These are phyloP conservation scores for Monilinia polystroma DNA, from an alignment of 2,329 filamentous ascomycete species.

Conservation along the genomic window DNA sequence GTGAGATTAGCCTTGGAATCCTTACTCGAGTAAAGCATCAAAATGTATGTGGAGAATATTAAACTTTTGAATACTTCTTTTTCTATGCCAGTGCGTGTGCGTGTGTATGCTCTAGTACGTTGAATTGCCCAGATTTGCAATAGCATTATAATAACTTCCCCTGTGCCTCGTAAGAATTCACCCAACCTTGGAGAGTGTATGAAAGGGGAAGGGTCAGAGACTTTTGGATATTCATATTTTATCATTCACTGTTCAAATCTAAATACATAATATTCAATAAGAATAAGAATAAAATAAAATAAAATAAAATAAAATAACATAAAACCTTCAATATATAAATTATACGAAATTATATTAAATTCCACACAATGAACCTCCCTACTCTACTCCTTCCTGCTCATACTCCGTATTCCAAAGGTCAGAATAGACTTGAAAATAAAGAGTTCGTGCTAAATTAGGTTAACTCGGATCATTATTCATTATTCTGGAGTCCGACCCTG, in stretches of 20 bases:
- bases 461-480: slow-evolving; percentile 7
- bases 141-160: background rate
- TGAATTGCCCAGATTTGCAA: background rate
- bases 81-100: background rate
- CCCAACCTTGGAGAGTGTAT: too few species aligned
- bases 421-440: background rate
- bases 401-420: too few species aligned
- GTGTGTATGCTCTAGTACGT: background rate
- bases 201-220: background rate
- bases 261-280: too few species aligned
- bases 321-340: too few species aligned
- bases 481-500: slow-evolving; percentile 8
- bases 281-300: too few species aligned
- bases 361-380: too few species aligned
- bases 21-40: background rate
- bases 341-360: too few species aligned
- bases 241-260: background rate
- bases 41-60: background rate
- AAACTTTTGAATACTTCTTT: background rate
- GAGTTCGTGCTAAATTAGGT: slow-evolving; percentile 13
- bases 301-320: too few species aligned
- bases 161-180: background rate
- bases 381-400: too few species aligned
- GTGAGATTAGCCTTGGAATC: background rate
- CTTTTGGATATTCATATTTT: background rate